Percentiles rank a stretch among this genome's conserved stretches.
These are phyloP conservation scores for Somion occarium DNA, from an alignment of 1,284 basidiomycete genomes.

Conservation along the genomic window DNA sequence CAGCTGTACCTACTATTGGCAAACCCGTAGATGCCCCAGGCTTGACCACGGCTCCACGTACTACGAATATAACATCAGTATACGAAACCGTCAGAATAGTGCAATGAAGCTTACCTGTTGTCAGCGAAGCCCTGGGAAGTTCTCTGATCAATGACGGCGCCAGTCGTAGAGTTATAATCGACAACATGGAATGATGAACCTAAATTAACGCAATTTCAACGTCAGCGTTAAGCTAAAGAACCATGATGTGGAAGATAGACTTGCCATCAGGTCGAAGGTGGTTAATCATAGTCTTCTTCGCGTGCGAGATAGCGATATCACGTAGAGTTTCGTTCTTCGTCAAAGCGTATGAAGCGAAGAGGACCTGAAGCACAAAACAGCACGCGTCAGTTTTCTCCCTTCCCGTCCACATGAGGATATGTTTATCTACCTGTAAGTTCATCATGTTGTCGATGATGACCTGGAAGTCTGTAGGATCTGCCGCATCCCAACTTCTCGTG, in stretches of 20 bases:
- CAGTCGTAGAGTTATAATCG: constrained; percentile 61
- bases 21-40: constrained; percentile 68
- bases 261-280: constrained; percentile 59
- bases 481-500: constrained; percentile 50
- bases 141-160: constrained; percentile 46
- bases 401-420: too few relatives aligned
- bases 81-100: not conserved
- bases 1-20: constrained; percentile 55
- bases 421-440: constrained; percentile 52
- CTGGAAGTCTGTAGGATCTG: constrained; percentile 51
- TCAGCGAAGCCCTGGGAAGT: constrained; percentile 63
- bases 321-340: constrained; percentile 55
- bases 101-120: constrained; percentile 31
- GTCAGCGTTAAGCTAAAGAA: too few relatives aligned
- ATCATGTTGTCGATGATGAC: constrained; percentile 79
- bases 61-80: constrained; percentile 31
- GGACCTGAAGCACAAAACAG: constrained; percentile 33
- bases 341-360: constrained; percentile 50
- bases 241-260: constrained; percentile 10
- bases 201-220: constrained; percentile 16
- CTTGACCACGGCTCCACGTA: constrained; percentile 70
- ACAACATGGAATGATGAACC: constrained; percentile 65
- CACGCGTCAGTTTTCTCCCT: too few relatives aligned
- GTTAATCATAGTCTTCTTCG: constrained; percentile 61
- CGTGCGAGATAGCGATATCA: constrained; percentile 58